Base-by-base conservation (phyloP, 78 protist species). In the Anaeramoeba ignava region DNA sequence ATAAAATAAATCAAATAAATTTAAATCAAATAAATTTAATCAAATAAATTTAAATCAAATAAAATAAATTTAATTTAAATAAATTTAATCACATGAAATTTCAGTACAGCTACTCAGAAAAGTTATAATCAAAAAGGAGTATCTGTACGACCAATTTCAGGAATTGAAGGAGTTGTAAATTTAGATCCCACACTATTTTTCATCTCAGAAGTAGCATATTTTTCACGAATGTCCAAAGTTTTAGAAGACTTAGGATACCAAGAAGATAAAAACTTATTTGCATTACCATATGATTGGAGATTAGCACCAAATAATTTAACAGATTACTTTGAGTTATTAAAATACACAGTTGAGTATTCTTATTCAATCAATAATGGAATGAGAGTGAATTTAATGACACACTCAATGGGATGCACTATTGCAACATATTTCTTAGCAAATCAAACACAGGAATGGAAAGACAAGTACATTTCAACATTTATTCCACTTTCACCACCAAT, bases 101-200 rank as follows among this genome's bases (percentile, higher is more conserved):
- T n/a, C n/a, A n/a, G n/a, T n/a, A n/a, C n/a, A n/a, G n/a, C n/a
- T n/a, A n/a, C n/a, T n/a, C n/a, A n/a, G n/a, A n/a, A n/a, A n/a
- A n/a, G n/a, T 54, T 17, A 54, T 27, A 54, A 17, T 54, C 73
- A 54, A 54, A 17, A 54, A 54, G 73, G 73, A 27, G 17, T 17
- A 54, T 8, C 8, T 27, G 8, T 54, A 27, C 8, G 73, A 54
- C 36, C 17, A 54, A 17, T 54, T 54, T 54, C 73, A 27, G 73
- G 73, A 17, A 17, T 54, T 54, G 73, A 54, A 27, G 73, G 73
- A 27, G 73, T 54, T 54, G 73, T 54, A 27, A 27, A 54, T 54
- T 54, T 54, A 54, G 73, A 54, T 54, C 73, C 73, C 8, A 54
- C 73, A 54, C n/a, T n/a, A n/a, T n/a, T n/a, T n/a, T n/a, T n/a